Conservation (phyloP, 1,284 basidiomycete species). For the Waitea zeae region DNA sequence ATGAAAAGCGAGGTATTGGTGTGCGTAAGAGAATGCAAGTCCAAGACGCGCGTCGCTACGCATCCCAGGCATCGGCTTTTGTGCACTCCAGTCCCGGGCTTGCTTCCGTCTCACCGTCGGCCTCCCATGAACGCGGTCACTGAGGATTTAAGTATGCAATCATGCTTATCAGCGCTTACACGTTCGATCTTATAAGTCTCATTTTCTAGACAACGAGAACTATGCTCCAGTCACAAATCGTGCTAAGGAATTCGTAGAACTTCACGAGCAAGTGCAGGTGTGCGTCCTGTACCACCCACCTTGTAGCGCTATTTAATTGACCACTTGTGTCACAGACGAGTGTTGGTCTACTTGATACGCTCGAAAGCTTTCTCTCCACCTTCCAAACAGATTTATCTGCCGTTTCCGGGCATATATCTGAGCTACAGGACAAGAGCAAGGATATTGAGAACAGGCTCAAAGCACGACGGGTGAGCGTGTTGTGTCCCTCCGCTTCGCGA, state of each 20-base stretch:
- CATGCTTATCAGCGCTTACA: no score
- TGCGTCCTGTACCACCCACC: constrained; percentile 2
- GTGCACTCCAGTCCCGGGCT: no score
- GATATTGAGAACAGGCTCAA: constrained; percentile 79
- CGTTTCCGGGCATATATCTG: constrained; percentile 90
- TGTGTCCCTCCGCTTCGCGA: background rate
- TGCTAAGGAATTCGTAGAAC: constrained; percentile 62
- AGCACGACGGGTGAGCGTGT: constrained; percentile 50
- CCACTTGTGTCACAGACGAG: constrained; percentile 36
- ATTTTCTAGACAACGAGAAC: background rate
- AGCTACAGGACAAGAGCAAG: constrained; percentile 79
- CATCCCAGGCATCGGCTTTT: no score
- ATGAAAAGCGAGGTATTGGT: no score
- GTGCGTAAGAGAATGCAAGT: no score
- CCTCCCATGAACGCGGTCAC: no score
- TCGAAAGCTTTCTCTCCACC: constrained; percentile 83
- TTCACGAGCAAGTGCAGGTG: constrained; percentile 69
- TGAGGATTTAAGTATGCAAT: no score
- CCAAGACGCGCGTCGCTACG: no score
- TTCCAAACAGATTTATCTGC: constrained; percentile 89
- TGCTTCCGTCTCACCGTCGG: no score
- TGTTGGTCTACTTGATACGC: constrained; percentile 61
- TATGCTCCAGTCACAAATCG: constrained; percentile 11
- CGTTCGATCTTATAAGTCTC: no score
- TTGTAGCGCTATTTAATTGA: background rate